A percentile compares a stretch with the other conserved stretches of the same genome.
These are phyloP conservation scores for Dalbergia cochinchinensis DNA, from an alignment of 306 rosid genomes.

Conservation along the genomic window DNA sequence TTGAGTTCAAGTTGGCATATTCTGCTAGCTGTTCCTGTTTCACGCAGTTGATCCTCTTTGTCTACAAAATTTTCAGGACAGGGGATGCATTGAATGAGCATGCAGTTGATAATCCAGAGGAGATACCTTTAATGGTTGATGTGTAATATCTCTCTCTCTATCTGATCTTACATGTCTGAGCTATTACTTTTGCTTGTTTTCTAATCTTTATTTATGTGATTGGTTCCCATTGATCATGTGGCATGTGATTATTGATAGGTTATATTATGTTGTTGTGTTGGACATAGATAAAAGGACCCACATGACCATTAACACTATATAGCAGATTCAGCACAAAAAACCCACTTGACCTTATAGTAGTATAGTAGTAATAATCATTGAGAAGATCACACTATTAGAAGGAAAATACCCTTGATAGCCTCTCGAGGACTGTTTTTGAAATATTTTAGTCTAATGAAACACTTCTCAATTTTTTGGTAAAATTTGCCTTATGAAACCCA, in stretches of 20 bases:
- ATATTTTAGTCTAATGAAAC: not conserved
- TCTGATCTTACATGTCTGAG: not conserved
- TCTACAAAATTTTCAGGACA: constrained; percentile 55
- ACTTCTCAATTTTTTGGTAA: constrained; percentile 29
- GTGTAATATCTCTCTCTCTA: constrained; percentile 59
- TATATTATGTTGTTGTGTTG: constrained; percentile 30
- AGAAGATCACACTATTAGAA: not conserved
- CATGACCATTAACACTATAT: constrained; percentile 43
- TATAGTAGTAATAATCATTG: constrained; percentile 14
- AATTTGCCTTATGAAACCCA: constrained; percentile 6
- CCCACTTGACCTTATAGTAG: constrained; percentile 38
- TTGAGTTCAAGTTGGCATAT: not conserved
- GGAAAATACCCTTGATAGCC: constrained; percentile 19
- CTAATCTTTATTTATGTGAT: constrained; percentile 25
- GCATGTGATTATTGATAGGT: constrained; percentile 47
- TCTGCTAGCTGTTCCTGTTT: not conserved
- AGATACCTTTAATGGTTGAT: constrained; percentile 81
- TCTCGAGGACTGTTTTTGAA: constrained; percentile 29
- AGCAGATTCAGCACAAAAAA: constrained; percentile 36
- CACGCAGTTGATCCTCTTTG: constrained; percentile 9
- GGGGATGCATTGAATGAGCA: constrained; percentile 61
- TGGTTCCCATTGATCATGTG: constrained; percentile 16
- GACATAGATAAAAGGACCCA: constrained; percentile 37
- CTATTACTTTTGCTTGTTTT: constrained; percentile 18
- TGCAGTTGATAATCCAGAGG: constrained; percentile 89